phyloP scores from a whole-genome alignment of 2,329 filamentous ascomycete species.

The Mycosphaerella sp. region DNA sequence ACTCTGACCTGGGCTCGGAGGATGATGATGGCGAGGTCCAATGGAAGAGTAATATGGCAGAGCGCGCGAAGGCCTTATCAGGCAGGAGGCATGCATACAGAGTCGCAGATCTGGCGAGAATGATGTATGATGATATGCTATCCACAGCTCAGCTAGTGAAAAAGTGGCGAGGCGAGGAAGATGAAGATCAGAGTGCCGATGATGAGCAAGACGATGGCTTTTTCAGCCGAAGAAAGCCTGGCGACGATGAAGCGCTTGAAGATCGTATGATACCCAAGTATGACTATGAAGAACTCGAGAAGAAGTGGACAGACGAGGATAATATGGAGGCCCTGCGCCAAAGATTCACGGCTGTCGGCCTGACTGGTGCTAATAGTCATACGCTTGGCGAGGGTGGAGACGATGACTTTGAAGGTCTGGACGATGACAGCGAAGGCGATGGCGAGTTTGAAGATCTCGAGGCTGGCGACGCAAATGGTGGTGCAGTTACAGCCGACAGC shows the following conservation, averaged over 20 bases:
- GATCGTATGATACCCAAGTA: constrained; percentile 73
- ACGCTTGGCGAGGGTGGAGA: constrained; percentile 49
- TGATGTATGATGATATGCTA: constrained; percentile 82
- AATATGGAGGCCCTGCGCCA: constrained; percentile 67
- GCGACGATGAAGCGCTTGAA: constrained; percentile 51
- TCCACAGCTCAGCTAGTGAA: constrained; percentile 68
- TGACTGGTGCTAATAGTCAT: constrained; percentile 45
- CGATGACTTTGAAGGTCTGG: constrained; percentile 46
- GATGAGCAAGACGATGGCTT: constrained; percentile 58
- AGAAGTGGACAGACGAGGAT: constrained; percentile 77
- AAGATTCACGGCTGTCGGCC: constrained; percentile 67
- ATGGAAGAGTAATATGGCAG: constrained; percentile 85
- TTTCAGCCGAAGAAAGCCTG: constrained; percentile 53
- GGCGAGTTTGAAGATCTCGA: constrained; percentile 83
- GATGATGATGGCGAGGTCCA: constrained; percentile 69
- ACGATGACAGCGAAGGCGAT: constrained; percentile 62
- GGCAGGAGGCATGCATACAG: constrained; percentile 65
- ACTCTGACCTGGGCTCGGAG: constrained; percentile 38
- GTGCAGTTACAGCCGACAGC: constrained; percentile 7
- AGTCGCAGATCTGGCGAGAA: constrained; percentile 72
- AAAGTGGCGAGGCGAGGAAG: constrained; percentile 68
- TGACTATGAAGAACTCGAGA: constrained; percentile 72
- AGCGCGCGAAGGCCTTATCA: constrained; percentile 67
- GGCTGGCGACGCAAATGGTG: constrained; percentile 56
- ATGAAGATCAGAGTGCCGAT: constrained; percentile 51